Percentiles rank a stretch among this genome's conserved stretches.
Evolutionary conservation across 1,139 yeast genomes (phyloP).

Genomic region (Debaryomyces udenii): DNA sequence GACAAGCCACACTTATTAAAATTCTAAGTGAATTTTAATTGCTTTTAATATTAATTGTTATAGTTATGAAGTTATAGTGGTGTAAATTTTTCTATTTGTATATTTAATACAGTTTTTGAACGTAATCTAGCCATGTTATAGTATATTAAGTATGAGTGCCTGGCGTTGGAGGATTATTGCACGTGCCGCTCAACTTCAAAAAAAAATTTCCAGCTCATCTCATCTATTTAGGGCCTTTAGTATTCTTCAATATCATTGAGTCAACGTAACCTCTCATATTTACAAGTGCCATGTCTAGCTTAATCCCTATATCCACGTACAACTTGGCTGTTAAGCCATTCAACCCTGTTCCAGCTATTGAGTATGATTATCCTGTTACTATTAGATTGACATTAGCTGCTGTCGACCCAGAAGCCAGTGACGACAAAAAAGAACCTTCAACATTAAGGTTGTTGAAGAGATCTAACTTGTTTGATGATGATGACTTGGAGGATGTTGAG

Average conservation of each 20-base stretch:
- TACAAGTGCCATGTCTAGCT: conserved; percentile 51
- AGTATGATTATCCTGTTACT: conserved; percentile 84
- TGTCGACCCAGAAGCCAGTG: conserved; percentile 81
- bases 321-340: conserved; percentile 85
- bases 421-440: conserved; percentile 82
- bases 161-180: too few species aligned
- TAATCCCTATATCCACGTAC: conserved; percentile 84
- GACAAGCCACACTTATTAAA: conserved; percentile 99
- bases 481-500: conserved; percentile 49
- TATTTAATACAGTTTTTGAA: conserved; percentile 38
- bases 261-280: too few species aligned
- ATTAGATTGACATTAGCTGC: conserved; percentile 95
- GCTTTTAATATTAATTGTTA: conserved; percentile 16
- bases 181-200: conserved; percentile 14
- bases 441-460: conserved; percentile 87
- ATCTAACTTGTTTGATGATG: conserved; percentile 55
- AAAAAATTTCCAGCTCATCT: conserved; percentile 18
- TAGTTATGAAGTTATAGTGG: conserved; percentile 19
- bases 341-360: conserved; percentile 82
- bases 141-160: too few species aligned
- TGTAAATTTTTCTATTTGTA: conserved; percentile 32
- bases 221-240: conserved; percentile 8
- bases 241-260: too few species aligned
- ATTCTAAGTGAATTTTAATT: conserved; percentile 58
- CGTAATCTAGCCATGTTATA: conserved; percentile 10